phyloP scores from a whole-genome alignment of 345 rosid species.

The Hevea brasiliensis region DNA sequence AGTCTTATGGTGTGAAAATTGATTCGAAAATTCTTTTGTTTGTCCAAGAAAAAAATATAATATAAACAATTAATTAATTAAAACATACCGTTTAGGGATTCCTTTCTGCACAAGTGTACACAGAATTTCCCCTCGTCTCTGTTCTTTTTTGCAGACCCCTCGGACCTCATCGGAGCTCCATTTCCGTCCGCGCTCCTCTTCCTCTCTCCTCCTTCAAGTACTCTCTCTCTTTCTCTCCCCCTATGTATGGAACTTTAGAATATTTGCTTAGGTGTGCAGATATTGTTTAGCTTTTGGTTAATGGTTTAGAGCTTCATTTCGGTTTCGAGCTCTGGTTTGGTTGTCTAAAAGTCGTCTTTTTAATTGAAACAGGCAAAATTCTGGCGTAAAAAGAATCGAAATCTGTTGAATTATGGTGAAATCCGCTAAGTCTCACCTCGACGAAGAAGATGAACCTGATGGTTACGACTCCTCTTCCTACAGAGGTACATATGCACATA shows the following conservation, averaged over 20 bases:
- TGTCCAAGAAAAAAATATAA: too few relatives aligned
- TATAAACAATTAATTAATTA: neutral
- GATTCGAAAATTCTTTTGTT: too few relatives aligned
- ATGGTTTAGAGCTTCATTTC: neutral
- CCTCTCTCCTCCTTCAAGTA: neutral
- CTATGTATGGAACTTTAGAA: neutral
- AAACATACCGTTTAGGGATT: slow-evolving; percentile 1
- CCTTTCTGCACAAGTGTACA: neutral
- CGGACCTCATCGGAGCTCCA: neutral
- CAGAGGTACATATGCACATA: slow-evolving; percentile 28
- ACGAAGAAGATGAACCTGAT: slow-evolving; percentile 55
- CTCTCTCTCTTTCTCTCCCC: neutral
- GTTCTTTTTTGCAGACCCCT: neutral
- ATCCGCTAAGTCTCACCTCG: slow-evolving; percentile 43
- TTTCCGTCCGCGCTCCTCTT: neutral
- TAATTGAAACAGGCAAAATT: neutral
- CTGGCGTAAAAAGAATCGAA: neutral
- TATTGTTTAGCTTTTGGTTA: neutral
- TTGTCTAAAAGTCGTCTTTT: neutral
- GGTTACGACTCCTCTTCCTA: slow-evolving; percentile 46
- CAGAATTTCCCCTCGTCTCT: neutral
- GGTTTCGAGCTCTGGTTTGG: neutral
- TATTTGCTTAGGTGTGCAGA: neutral
- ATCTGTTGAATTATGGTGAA: slow-evolving; percentile 40
- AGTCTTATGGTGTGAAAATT: too few relatives aligned